Conservation (phyloP, 208 protist species). For the Trichomonas vaginalis region DNA sequence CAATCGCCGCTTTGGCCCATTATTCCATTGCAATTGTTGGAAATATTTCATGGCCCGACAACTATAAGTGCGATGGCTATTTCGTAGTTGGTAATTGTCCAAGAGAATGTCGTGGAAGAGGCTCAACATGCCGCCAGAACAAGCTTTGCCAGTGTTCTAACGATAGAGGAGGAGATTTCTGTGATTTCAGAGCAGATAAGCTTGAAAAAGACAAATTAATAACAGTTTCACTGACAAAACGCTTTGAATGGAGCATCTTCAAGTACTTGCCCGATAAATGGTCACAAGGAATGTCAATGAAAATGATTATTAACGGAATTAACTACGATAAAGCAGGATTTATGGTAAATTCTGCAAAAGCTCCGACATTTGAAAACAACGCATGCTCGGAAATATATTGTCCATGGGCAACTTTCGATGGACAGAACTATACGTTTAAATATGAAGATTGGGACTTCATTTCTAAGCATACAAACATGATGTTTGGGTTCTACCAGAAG, state of each 20-base stretch:
- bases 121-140: background rate
- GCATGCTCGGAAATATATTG: background rate
- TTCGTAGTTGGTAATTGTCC: background rate
- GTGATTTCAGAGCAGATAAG: background rate
- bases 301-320: background rate
- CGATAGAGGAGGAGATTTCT: background rate
- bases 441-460: background rate
- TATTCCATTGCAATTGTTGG: background rate
- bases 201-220: background rate
- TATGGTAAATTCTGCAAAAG: background rate
- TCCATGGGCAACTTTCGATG: background rate
- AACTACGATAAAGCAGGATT: background rate
- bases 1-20: background rate
- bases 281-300: background rate
- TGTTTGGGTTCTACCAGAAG: background rate
- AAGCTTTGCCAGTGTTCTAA: background rate
- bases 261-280: background rate
- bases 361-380: background rate
- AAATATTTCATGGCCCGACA: background rate
- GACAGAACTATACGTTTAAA: background rate
- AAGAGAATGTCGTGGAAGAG: background rate
- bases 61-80: background rate
- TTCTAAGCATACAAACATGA: background rate
- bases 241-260: background rate
- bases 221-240: background rate